Evolutionary conservation across 2,329 filamentous ascomycete species (phyloP).

Genomic region (Cercospora zeina): DNA sequence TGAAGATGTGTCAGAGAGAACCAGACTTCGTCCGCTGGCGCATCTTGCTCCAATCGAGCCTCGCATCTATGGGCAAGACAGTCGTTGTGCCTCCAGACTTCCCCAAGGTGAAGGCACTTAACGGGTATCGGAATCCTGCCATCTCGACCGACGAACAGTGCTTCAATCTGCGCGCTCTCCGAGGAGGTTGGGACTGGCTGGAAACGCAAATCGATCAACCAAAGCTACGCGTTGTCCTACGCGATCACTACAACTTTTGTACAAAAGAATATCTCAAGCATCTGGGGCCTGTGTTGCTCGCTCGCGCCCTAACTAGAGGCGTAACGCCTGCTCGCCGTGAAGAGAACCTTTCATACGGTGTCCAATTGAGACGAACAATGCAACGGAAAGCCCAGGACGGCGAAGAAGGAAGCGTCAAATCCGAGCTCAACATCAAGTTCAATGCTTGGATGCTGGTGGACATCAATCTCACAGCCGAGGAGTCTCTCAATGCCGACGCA

Average conservation of each 20-base stretch:
- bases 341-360: conserved; percentile 34
- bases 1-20: conserved; percentile 32
- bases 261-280: conserved; percentile 44
- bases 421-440: conserved; percentile 42
- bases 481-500: conserved; percentile 27
- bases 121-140: conserved; percentile 43
- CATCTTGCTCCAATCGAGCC: background rate
- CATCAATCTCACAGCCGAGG: conserved; percentile 25
- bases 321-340: conserved; percentile 21
- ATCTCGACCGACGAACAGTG: conserved; percentile 41
- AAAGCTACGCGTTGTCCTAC: conserved; percentile 41
- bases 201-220: conserved; percentile 38
- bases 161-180: conserved; percentile 34
- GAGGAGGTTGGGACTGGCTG: conserved; percentile 37
- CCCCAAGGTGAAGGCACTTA: conserved; percentile 35
- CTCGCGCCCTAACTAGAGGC: conserved; percentile 29
- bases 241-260: conserved; percentile 43
- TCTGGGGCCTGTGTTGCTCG: conserved; percentile 43
- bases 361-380: conserved; percentile 39
- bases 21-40: conserved; percentile 34
- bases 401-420: conserved; percentile 24
- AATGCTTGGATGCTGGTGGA: conserved; percentile 40
- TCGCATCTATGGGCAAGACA: background rate
- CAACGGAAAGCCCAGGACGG: conserved; percentile 31
- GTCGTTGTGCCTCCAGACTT: conserved; percentile 31